Base-by-base conservation (phyloP, 495 filamentous ascomycete genomes). In the Amphirosellinia nigrospora region DNA sequence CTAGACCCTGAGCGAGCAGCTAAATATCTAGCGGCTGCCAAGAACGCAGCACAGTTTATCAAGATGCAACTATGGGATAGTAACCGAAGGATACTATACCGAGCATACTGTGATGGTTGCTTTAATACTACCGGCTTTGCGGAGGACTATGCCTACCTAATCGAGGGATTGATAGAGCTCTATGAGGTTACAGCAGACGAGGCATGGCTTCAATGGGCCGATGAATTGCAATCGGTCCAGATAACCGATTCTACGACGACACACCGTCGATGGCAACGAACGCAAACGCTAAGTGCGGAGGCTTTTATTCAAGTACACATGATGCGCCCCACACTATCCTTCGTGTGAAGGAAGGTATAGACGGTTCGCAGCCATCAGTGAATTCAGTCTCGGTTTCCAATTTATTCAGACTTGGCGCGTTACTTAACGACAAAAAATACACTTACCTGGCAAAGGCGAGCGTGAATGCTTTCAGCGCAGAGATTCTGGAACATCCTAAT, bases 71-170 rank as follows among this genome's bases (percentile, higher is more conserved):
- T 98, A 3, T 97, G 89, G 82, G 89, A 94, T 74, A 82, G 85
- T 67, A 70, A 79, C 1, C 85, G 82, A 0, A 89, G 88, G 34
- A 84, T 85, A 4, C 80, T 98, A 48, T 90, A 89, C 71, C 86
- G 96, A 30, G 91, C 96, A 55, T 97, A 90, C 76, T 89, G 90
- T 36, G 89, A 94, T 71, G 91, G 90, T 16, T 77, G 74, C 82
- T 92, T 93, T 32, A 85, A 91, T 43, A 92, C 90, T 0, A 84
- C 84, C 6, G 96, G 88, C 1, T 97, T 98, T 79, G 94, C 94
- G 6, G 96, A 99, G 72, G 96, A 99, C 78, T 99, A 98, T 78
- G 94, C 96, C 3, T 97, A 92, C 79, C 74, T 98, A 62, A 93
- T 94, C 59, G 86, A 89, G 34, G 96, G 94, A 0, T 83, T 98